These are phyloP conservation scores for button mushroom (Agaricus bisporus) DNA, from an alignment of 768 basidiomycete species.

Conservation along the genomic window DNA sequence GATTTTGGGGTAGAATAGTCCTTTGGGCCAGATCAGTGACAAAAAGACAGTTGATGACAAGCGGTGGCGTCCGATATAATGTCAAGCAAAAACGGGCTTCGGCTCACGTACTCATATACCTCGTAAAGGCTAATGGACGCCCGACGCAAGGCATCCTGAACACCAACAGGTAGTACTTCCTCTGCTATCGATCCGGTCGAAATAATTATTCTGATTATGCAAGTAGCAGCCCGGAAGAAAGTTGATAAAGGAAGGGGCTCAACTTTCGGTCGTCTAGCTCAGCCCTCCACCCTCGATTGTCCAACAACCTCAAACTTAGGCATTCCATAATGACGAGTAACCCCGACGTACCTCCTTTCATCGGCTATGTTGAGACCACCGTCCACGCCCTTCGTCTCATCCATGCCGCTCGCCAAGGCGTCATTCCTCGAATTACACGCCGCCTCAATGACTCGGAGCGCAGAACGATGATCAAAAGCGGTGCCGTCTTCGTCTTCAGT, in stretches of 20 bases:
- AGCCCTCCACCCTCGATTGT: conserved; percentile 39
- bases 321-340: conserved; percentile 41
- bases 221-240: conserved; percentile 27
- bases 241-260: conserved; percentile 35
- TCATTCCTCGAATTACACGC: conserved; percentile 78
- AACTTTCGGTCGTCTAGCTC: conserved; percentile 32
- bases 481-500: conserved; percentile 82
- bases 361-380: conserved; percentile 77
- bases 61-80: conserved; percentile 35
- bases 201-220: conserved; percentile 28
- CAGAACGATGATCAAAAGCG: conserved; percentile 53
- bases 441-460: conserved; percentile 81
- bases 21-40: conserved; percentile 8
- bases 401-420: conserved; percentile 72
- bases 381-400: conserved; percentile 78
- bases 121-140: conserved; percentile 35
- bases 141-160: conserved; percentile 27
- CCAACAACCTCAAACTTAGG: conserved; percentile 53
- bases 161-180: conserved; percentile 9
- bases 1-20: conserved; percentile 13
- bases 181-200: conserved; percentile 26
- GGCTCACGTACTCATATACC: conserved; percentile 32
- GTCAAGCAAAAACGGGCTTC: conserved; percentile 36
- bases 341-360: conserved; percentile 60
- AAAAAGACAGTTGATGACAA: conserved; percentile 35